These are phyloP conservation scores for Crithidia expoeki DNA, from an alignment of 208 protist genomes.

Conservation along the genomic window DNA sequence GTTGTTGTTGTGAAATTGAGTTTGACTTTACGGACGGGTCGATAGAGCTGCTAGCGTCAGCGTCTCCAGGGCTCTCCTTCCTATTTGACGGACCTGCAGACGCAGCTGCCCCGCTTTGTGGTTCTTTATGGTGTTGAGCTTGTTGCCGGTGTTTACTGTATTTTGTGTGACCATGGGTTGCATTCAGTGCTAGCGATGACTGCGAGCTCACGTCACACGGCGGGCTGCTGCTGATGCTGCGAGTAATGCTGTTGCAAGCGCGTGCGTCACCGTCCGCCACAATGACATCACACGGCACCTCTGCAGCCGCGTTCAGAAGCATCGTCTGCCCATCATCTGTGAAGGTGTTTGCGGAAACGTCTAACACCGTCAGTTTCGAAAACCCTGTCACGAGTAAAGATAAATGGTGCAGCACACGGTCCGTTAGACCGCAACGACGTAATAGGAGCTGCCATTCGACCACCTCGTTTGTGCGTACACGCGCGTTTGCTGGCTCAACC, in stretches of 20 bases:
- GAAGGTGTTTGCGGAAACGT: slow-evolving; percentile 44
- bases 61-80: no score
- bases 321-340: slow-evolving; percentile 20
- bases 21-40: background rate
- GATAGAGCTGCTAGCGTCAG: background rate
- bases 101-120: no score
- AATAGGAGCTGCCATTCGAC: slow-evolving; percentile 46
- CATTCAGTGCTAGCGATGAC: background rate
- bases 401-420: slow-evolving; percentile 51
- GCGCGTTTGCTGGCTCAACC: slow-evolving; percentile 23
- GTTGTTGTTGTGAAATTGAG: background rate
- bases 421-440: slow-evolving; percentile 53
- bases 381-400: slow-evolving; percentile 51
- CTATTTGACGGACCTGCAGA: no score
- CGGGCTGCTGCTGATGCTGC: background rate
- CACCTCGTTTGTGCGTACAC: slow-evolving; percentile 5
- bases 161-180: no score
- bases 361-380: slow-evolving; percentile 40
- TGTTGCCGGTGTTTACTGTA: background rate
- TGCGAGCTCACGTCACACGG: background rate
- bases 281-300: slow-evolving; percentile 37
- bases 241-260: background rate
- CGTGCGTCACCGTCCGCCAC: slow-evolving; percentile 6
- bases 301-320: slow-evolving; percentile 29
- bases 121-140: background rate